Conservation (phyloP, 495 filamentous ascomycete species). For the Penicillium ucsense region DNA sequence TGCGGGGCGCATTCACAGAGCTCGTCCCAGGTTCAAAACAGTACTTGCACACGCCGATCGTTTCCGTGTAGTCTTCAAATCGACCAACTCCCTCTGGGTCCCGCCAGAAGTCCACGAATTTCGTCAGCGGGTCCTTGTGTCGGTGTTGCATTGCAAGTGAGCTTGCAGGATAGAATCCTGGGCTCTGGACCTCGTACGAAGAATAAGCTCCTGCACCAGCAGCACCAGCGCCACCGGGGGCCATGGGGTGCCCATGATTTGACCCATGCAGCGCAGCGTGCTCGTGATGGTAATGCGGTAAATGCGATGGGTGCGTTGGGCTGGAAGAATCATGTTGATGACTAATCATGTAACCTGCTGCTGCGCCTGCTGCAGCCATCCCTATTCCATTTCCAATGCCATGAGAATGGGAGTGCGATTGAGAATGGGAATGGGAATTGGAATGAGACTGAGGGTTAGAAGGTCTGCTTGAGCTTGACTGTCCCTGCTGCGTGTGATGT, state of each 20-base stretch:
- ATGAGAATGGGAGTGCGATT: constrained; percentile 28
- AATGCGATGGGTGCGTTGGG: constrained; percentile 20
- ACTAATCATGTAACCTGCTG: constrained; percentile 39
- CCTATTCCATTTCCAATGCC: constrained; percentile 30
- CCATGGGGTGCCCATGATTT: constrained; percentile 14
- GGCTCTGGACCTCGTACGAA: constrained; percentile 19
- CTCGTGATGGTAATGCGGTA: constrained; percentile 22
- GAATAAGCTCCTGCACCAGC: constrained; percentile 36
- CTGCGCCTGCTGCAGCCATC: constrained; percentile 36
- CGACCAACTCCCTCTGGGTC: constrained; percentile 58
- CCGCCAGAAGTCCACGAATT: constrained; percentile 54
- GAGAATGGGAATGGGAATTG: constrained; percentile 2
- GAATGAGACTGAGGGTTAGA: not conserved
- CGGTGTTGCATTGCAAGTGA: constrained; percentile 36
- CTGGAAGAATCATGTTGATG: constrained; percentile 33
- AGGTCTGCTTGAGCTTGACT: constrained; percentile 12
- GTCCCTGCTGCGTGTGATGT: constrained; percentile 10
- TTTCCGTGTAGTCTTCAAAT: constrained; percentile 67
- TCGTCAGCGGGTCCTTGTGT: constrained; percentile 45
- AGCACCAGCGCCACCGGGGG: constrained; percentile 37
- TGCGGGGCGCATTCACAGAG: constrained; percentile 53
- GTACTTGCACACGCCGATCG: constrained; percentile 57
- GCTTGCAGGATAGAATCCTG: constrained; percentile 18
- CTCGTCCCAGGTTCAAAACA: constrained; percentile 58
- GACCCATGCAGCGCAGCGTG: not conserved